A percentile compares a stretch with the other conserved stretches of the same genome.
phyloP scores from a whole-genome alignment of 345 rosid genomes.

The Excoecaria agallocha region DNA sequence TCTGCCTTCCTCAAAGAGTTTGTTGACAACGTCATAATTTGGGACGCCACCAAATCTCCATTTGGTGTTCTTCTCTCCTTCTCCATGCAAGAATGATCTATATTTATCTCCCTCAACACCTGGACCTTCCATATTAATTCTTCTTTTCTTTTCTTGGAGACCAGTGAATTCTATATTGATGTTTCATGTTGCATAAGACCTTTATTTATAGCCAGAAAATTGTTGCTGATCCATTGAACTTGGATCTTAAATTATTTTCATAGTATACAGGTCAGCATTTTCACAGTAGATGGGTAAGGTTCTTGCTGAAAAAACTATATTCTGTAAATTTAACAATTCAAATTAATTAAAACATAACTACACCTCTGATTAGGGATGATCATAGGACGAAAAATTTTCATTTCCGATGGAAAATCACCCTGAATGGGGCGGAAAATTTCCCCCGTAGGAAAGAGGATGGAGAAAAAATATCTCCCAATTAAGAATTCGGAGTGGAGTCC shows the following conservation, averaged over 20 bases:
- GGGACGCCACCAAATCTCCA: slow-evolving; percentile 58
- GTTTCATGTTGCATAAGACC: not conserved
- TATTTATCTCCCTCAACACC: slow-evolving; percentile 40
- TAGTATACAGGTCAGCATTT: not conserved
- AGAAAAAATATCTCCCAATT: no score
- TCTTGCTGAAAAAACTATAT: no score
- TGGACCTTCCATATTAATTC: slow-evolving; percentile 32
- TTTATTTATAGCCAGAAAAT: not conserved
- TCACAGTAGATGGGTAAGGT: no score
- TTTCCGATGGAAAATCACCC: no score
- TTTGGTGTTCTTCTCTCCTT: slow-evolving; percentile 52
- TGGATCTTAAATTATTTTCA: not conserved
- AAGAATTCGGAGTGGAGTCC: no score
- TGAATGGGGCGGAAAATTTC: no score
- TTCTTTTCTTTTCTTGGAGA: not conserved
- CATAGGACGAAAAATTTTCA: no score
- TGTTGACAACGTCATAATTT: slow-evolving; percentile 50
- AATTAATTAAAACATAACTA: no score
- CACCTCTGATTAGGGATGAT: no score
- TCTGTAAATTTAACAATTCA: no score
- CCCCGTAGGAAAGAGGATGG: no score
- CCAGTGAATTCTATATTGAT: not conserved
- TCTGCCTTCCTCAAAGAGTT: slow-evolving; percentile 62
- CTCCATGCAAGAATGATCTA: slow-evolving; percentile 44
- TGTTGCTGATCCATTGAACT: not conserved